Conservation (phyloP, 257 asterid species). For the Primulina huaijiensis region DNA sequence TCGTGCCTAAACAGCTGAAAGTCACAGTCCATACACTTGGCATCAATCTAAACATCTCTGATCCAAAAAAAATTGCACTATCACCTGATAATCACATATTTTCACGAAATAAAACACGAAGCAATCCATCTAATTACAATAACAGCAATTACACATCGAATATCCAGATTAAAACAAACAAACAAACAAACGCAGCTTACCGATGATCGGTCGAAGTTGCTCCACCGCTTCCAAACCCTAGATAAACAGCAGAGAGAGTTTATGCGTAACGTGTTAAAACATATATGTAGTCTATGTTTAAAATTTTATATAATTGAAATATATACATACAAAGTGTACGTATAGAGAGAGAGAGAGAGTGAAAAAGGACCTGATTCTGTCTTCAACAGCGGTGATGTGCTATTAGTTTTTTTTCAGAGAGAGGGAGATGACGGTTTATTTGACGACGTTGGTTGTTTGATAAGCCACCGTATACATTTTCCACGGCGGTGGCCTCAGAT, state of each 20-base stretch:
- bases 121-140: constrained; percentile 18
- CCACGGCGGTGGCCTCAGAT: neutral
- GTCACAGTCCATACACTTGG: constrained; percentile 28
- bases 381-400: neutral
- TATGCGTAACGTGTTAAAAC: neutral
- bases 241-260: neutral
- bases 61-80: constrained; percentile 29
- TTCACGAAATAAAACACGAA: neutral
- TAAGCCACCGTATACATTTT: neutral
- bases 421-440: neutral
- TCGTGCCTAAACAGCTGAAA: constrained; percentile 36
- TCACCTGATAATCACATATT: constrained; percentile 11
- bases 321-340: neutral
- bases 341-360: neutral
- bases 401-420: neutral
- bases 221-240: neutral
- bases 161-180: constrained; percentile 1
- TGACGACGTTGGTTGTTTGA: neutral
- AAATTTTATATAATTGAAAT: too few relatives aligned
- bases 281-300: neutral
- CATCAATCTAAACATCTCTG: constrained; percentile 22
- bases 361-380: neutral
- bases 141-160: neutral
- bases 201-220: constrained; percentile 26
- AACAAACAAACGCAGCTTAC: constrained; percentile 25